These are phyloP conservation scores for Diaporthe citrichinensis DNA, from an alignment of 2,329 filamentous ascomycete species.

Conservation along the genomic window DNA sequence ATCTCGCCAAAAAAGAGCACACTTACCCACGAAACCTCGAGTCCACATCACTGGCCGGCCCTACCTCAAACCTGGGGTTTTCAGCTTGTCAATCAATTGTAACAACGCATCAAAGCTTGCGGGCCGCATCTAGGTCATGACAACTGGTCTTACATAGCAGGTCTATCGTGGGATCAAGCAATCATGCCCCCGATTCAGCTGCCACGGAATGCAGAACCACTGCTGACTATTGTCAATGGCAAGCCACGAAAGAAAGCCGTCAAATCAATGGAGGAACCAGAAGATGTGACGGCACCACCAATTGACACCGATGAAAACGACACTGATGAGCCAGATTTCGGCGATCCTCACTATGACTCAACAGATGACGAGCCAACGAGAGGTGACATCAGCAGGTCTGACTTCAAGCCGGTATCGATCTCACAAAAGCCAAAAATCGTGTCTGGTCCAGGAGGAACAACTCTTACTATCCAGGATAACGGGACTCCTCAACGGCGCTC, in stretches of 20 bases:
- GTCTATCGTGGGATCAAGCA: background rate
- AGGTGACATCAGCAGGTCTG: conserved; percentile 53
- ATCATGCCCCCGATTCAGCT: conserved; percentile 5
- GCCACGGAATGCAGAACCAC: background rate
- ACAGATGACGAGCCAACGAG: conserved; percentile 45
- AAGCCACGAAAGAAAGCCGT: conserved; percentile 22
- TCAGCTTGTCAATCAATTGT: background rate
- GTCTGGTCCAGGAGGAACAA: background rate
- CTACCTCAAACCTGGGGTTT: background rate
- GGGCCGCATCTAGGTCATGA: background rate
- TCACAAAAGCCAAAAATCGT: conserved; percentile 25
- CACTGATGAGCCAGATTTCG: conserved; percentile 37
- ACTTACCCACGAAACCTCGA: background rate
- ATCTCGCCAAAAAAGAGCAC: background rate
- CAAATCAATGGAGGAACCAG: conserved; percentile 41
- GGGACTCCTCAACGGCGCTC: conserved; percentile 1
- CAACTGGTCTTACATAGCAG: conserved; percentile 8
- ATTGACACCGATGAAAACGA: conserved; percentile 47
- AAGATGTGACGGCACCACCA: conserved; percentile 46
- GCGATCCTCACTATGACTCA: conserved; percentile 33
- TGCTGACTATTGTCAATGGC: conserved; percentile 36
- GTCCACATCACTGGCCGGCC: background rate
- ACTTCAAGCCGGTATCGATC: conserved; percentile 46
- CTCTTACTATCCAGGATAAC: background rate
- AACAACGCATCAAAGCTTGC: background rate